Base-by-base conservation (phyloP, 805 yeast species). In the Brettanomyces sp. region DNA sequence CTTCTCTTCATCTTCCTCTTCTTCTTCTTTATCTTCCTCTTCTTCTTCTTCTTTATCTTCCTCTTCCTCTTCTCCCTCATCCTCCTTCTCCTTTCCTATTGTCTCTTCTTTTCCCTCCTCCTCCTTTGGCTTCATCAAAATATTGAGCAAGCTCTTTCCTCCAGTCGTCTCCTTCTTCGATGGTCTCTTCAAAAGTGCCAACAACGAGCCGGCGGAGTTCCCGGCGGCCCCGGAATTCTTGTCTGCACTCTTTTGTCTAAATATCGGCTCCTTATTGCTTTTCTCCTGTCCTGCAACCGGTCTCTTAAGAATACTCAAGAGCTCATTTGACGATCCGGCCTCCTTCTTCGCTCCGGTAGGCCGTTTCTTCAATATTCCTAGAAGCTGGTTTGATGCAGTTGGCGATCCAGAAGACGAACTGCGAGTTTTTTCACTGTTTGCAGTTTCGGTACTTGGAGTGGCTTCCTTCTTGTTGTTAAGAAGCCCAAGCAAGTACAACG, bases 1-100 rank as follows among this genome's bases (percentile, higher is more conserved):
- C 56, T 51, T 48, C 18, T 57, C 52, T 3, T 47, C 52, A 8
- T 45, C 35, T 23, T 53, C 53, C 7, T 48, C 54, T 8, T 24
- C 24, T 8, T 36, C 42, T 3, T 42, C 42, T 3, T 36, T 42
- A 22, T 5, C 3, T 9, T 24, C 32, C 11, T 3, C 32, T 9
- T 28, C 32, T 28, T 28, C 32, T 38, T 18, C 18, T 18, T 18
- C 18, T 18, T 18, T 18, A 18, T 18, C 32, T 28, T 28, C 32
- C 32, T 28, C 32, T 9, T 9, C 32, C 7, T 9, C 11, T 9
- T 3, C 32, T 28, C 11, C 32, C 32, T 28, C 32, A 7, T 28
- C 32, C 32, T 28, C 30, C 9, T 38, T n/a, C 38, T 35, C 38
- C 13, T 35, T 13, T 18, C 12, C 38, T 8, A 33, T 18, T 18